Conservation (phyloP, 139 green algal species). For the Chlorella sp. region DNA sequence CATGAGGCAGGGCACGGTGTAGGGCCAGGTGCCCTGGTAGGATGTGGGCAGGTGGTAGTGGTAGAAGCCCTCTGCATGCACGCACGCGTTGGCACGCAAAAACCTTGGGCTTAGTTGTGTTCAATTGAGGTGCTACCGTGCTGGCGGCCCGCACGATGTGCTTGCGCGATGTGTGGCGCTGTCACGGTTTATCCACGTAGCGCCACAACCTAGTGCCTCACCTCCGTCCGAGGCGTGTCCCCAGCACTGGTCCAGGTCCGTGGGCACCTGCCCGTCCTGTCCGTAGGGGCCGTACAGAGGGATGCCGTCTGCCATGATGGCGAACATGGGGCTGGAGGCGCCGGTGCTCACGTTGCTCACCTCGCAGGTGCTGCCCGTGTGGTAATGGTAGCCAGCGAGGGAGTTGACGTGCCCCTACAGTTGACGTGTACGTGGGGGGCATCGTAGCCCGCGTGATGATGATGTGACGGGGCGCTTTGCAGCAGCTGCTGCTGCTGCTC, state of each 20-base stretch:
- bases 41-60: not conserved
- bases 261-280: not conserved
- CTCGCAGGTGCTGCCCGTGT: not conserved
- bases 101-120: not conserved
- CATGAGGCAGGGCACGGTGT: not conserved
- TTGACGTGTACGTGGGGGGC: too few relatives aligned
- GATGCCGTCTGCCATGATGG: not conserved
- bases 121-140: not conserved
- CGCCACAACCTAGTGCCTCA: too few relatives aligned
- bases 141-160: not conserved
- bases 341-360: not conserved
- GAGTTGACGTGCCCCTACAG: too few relatives aligned
- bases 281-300: not conserved
- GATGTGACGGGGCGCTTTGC: too few relatives aligned
- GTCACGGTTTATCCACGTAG: too few relatives aligned
- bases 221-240: not conserved
- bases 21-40: too few relatives aligned
- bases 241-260: not conserved
- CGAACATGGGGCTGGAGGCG: not conserved
- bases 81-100: not conserved
- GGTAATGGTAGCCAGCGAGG: not conserved
- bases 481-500: too few relatives aligned
- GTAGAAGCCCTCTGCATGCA: not conserved
- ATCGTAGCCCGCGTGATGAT: too few relatives aligned
- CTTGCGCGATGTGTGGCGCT: not conserved